These are phyloP conservation scores for Termitomyces sp. DNA, from an alignment of 768 basidiomycete species.

Conservation along the genomic window DNA sequence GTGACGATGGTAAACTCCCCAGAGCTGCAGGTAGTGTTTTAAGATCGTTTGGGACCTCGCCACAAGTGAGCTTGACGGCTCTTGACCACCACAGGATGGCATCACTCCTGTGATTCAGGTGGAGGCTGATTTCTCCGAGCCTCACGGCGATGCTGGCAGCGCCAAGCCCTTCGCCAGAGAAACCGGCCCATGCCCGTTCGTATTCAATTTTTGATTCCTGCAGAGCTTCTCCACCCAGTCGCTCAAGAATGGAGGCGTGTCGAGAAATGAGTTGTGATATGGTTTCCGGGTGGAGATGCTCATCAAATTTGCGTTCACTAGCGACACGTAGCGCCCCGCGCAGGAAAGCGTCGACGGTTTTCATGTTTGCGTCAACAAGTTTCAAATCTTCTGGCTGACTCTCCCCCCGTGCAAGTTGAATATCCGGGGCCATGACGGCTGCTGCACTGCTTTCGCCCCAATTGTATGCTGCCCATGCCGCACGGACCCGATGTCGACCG, in stretches of 20 bases:
- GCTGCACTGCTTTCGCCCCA: constrained; percentile 53
- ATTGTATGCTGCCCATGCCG: constrained; percentile 70
- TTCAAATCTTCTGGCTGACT: constrained; percentile 35
- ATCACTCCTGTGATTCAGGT: constrained; percentile 49
- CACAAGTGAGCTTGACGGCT: constrained; percentile 47
- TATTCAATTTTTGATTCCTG: constrained; percentile 57
- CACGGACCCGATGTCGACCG: constrained; percentile 60
- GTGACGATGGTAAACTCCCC: constrained; percentile 46
- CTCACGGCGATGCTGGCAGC: constrained; percentile 61
- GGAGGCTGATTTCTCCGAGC: constrained; percentile 63
- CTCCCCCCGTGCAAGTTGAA: constrained; percentile 32
- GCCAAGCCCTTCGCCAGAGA: constrained; percentile 36
- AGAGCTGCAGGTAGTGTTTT: constrained; percentile 31
- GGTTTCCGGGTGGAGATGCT: constrained; percentile 48
- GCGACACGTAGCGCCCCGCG: constrained; percentile 47
- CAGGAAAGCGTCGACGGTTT: constrained; percentile 54
- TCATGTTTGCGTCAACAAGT: constrained; percentile 54
- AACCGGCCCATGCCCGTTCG: constrained; percentile 54
- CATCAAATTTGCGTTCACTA: constrained; percentile 35
- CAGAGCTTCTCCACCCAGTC: constrained; percentile 52
- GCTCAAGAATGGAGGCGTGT: constrained; percentile 58
- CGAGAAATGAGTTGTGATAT: constrained; percentile 52
- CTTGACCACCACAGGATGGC: constrained; percentile 71
- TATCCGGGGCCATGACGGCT: constrained; percentile 36
- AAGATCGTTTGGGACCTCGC: constrained; percentile 23